Conservation (phyloP, 768 basidiomycete species). For the Trametes sanguinea region DNA sequence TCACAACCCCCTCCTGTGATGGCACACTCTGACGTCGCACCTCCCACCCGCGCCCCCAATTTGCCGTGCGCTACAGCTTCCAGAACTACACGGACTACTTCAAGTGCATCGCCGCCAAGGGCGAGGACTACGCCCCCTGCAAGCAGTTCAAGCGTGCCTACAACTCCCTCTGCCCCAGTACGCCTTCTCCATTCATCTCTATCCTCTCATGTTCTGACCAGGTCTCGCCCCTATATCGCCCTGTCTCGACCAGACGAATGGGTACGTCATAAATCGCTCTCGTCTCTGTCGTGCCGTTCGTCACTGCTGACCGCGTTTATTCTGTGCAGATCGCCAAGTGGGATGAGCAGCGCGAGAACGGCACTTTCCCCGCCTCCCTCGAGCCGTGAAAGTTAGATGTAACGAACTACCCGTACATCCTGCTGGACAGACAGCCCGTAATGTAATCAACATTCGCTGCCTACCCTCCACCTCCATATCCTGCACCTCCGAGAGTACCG, state of each 20-base stretch:
- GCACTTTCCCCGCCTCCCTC: constrained; percentile 89
- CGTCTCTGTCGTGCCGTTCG: not conserved
- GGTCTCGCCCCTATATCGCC: not conserved
- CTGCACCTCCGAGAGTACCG: not conserved
- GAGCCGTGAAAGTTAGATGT: constrained; percentile 54
- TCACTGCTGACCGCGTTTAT: not conserved
- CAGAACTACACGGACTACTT: constrained; percentile 99
- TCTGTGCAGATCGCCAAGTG: constrained; percentile 72
- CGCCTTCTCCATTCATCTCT: constrained; percentile 38
- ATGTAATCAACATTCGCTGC: not conserved
- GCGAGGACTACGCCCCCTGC: constrained; percentile 98
- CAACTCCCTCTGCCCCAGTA: constrained; percentile 96
- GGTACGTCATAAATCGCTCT: constrained; percentile 45
- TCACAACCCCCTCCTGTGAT: not conserved
- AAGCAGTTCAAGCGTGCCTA: constrained; percentile 97
- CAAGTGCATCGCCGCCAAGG: constrained; percentile 96
- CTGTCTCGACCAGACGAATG: constrained; percentile 76
- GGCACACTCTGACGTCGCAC: constrained; percentile 1
- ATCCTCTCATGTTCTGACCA: not conserved
- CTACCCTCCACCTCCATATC: not conserved
- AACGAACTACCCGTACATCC: not conserved
- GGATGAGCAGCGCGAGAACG: constrained; percentile 93
- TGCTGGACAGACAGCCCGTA: not conserved
- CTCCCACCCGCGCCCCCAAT: not conserved
- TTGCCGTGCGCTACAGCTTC: constrained; percentile 49